phyloP scores from a whole-genome alignment of 108 stramenopile genomes.

The Nitzschia palea region DNA sequence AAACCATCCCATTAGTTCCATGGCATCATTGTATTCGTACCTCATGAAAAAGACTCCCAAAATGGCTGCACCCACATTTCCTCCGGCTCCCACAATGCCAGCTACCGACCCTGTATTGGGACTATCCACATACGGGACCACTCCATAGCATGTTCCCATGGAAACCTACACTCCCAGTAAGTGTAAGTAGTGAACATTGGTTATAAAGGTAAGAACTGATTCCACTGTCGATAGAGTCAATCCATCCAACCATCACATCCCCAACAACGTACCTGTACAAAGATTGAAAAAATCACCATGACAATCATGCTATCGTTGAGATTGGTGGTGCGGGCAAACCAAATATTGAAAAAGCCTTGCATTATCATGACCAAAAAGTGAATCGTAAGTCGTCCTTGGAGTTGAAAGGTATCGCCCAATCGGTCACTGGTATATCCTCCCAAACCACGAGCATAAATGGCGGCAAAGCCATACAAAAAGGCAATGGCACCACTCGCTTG shows the following conservation, averaged over 20 bases:
- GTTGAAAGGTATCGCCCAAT: constrained; percentile 24
- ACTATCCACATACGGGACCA: constrained; percentile 72
- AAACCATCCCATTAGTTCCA: constrained; percentile 39
- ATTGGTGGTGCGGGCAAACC: constrained; percentile 33
- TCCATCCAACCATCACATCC: too few relatives aligned
- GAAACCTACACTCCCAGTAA: constrained; percentile 19
- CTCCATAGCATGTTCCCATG: constrained; percentile 63
- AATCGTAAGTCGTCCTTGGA: constrained; percentile 51
- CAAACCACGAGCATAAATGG: constrained; percentile 51
- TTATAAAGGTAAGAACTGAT: background rate
- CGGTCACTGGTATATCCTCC: constrained; percentile 49
- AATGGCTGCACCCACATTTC: constrained; percentile 43
- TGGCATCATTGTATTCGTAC: constrained; percentile 19
- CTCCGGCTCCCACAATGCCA: constrained; percentile 74
- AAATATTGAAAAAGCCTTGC: constrained; percentile 50
- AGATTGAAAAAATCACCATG: constrained; percentile 59
- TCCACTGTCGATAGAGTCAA: background rate
- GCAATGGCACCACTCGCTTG: constrained; percentile 50
- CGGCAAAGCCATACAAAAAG: constrained; percentile 46
- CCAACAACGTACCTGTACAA: constrained; percentile 46
- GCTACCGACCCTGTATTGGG: constrained; percentile 66
- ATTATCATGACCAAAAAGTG: constrained; percentile 44
- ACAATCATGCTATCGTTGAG: constrained; percentile 37
- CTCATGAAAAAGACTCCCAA: constrained; percentile 28
- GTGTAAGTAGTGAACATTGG: background rate